Evolutionary conservation across 495 filamentous ascomycete genomes (phyloP).

Genomic region (Trichoderma asperelloides): DNA sequence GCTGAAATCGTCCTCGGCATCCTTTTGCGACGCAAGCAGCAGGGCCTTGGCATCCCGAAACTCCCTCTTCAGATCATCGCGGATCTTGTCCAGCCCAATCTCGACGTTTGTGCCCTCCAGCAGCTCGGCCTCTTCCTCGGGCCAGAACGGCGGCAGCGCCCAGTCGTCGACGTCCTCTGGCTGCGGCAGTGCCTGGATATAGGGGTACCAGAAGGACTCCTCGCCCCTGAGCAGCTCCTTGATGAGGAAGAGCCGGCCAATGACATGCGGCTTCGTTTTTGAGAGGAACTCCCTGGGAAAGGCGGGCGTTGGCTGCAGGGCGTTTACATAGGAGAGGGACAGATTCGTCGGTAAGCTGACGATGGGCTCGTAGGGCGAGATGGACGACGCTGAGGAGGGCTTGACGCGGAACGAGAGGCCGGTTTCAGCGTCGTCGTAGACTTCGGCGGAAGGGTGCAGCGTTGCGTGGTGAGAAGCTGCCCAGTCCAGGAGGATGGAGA

Average conservation of each 20-base stretch:
- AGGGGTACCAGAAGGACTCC: conserved; percentile 42
- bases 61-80: conserved; percentile 30
- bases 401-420: conserved; percentile 36
- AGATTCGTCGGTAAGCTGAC: conserved; percentile 29
- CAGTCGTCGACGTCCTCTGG: conserved; percentile 32
- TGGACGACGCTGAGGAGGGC: conserved; percentile 12
- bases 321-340: conserved; percentile 38
- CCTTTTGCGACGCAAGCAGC: conserved; percentile 21
- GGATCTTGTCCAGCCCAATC: conserved; percentile 36
- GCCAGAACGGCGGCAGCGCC: conserved; percentile 36
- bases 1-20: conserved; percentile 20
- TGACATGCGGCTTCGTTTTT: conserved; percentile 31
- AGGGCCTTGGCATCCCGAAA: conserved; percentile 33
- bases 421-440: conserved; percentile 34
- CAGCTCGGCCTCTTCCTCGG: conserved; percentile 34
- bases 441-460: conserved; percentile 33
- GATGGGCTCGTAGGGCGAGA: conserved; percentile 22
- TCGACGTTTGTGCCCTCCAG: conserved; percentile 42
- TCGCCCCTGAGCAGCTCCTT: conserved; percentile 36
- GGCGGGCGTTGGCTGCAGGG: conserved; percentile 15
- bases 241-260: conserved; percentile 40
- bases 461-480: conserved; percentile 25
- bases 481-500: conserved; percentile 24
- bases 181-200: conserved; percentile 42
- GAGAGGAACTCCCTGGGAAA: conserved; percentile 33